Evolutionary conservation across 371 early-diverging fungal species (phyloP).

Genomic region (Nosema granulosis): DNA sequence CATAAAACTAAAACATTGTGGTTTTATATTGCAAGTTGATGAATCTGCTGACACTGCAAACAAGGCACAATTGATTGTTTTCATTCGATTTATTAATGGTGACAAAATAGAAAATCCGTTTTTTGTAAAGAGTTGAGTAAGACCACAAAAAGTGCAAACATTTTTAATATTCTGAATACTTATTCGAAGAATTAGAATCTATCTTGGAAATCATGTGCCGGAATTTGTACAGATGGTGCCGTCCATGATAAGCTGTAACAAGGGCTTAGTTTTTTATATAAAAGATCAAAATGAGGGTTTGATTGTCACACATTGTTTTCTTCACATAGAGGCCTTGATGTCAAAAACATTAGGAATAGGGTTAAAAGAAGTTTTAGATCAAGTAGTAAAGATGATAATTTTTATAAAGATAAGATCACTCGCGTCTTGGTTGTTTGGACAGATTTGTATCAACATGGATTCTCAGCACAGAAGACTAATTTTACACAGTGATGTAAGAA

Average conservation of each 20-base stretch:
- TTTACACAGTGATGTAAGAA: neutral
- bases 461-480: neutral
- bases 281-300: neutral
- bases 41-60: neutral
- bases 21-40: neutral
- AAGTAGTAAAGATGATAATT: neutral
- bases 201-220: neutral
- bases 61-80: neutral
- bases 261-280: neutral
- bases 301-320: neutral
- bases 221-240: constrained; percentile 1
- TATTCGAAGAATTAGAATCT: neutral
- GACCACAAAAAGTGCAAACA: neutral
- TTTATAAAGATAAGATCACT: neutral
- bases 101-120: neutral
- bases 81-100: neutral
- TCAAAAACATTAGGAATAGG: neutral
- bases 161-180: neutral
- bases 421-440: neutral
- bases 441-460: neutral
- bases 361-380: neutral
- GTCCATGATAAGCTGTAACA: neutral
- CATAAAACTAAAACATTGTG: neutral
- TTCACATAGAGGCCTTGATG: neutral
- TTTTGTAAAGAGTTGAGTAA: neutral